Percentiles rank a stretch among this genome's conserved stretches.
These are phyloP conservation scores for Tetradesmus lagerheimii DNA, from an alignment of 139 green algal species.

Conservation along the genomic window DNA sequence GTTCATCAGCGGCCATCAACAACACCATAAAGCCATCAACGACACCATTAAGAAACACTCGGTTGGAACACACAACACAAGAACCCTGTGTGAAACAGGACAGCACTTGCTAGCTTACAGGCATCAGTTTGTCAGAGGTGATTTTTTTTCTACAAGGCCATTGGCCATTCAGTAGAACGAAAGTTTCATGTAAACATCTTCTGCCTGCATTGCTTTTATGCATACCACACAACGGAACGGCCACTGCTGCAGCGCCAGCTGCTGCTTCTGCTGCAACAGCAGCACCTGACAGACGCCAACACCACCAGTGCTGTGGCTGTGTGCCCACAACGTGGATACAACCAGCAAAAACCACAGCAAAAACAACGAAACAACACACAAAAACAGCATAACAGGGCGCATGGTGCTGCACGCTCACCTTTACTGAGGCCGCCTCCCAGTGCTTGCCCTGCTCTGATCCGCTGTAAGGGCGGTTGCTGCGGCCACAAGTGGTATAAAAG, in stretches of 20 bases:
- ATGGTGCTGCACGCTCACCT: neutral
- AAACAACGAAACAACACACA: no score
- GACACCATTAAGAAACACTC: no score
- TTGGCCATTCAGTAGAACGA: conserved; percentile 49
- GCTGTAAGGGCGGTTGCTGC: no score
- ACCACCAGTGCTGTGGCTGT: neutral
- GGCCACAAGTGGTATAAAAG: neutral
- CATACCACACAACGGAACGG: neutral
- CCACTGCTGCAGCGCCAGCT: neutral
- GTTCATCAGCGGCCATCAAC: conserved; percentile 39
- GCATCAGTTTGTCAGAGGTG: conserved; percentile 54
- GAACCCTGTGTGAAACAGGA: neutral
- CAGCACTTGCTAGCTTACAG: neutral
- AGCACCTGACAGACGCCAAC: neutral
- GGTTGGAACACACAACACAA: neutral
- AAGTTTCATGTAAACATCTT: conserved; percentile 41
- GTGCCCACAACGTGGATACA: no score
- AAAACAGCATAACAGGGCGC: neutral
- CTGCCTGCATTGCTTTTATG: neutral
- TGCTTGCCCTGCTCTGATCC: neutral
- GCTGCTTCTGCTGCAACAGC: neutral
- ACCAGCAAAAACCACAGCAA: no score
- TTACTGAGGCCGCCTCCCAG: neutral
- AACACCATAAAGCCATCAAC: neutral
- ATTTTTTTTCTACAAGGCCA: conserved; percentile 35